These are phyloP conservation scores for Eutrema yunnanense DNA, from an alignment of 345 rosid genomes.

Conservation along the genomic window DNA sequence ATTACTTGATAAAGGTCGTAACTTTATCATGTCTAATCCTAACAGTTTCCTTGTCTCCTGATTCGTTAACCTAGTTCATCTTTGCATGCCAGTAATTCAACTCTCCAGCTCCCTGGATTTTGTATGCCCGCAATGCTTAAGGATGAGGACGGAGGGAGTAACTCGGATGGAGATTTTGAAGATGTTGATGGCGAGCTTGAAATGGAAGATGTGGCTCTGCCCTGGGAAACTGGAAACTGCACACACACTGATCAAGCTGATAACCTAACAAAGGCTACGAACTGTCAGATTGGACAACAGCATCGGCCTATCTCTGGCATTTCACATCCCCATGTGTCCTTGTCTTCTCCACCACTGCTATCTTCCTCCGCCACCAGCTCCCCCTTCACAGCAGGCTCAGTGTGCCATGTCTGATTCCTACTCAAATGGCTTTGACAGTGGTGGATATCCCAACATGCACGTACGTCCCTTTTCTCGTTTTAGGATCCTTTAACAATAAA, in stretches of 20 bases:
- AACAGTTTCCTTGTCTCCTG: neutral
- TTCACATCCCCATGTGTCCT: slow-evolving; percentile 42
- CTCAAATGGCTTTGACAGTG: slow-evolving; percentile 36
- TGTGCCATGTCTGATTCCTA: slow-evolving; percentile 39
- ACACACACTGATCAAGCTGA: slow-evolving; percentile 13
- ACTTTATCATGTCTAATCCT: no score
- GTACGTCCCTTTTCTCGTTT: slow-evolving; percentile 27
- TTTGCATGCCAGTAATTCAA: slow-evolving; percentile 75
- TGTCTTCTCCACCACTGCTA: slow-evolving; percentile 54
- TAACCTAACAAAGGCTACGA: slow-evolving; percentile 30
- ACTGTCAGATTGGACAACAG: slow-evolving; percentile 34
- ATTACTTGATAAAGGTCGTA: no score
- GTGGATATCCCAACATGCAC: slow-evolving; percentile 34
- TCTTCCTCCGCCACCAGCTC: slow-evolving; percentile 41
- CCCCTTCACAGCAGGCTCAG: slow-evolving; percentile 34
- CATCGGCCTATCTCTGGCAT: slow-evolving; percentile 38
- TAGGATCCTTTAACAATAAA: neutral
- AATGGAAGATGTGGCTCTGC: slow-evolving; percentile 98
- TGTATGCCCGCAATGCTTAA: slow-evolving; percentile 86
- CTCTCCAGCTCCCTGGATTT: slow-evolving; percentile 95
- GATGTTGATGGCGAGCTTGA: slow-evolving; percentile 99
- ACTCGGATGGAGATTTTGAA: slow-evolving; percentile 95
- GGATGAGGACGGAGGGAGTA: slow-evolving; percentile 80
- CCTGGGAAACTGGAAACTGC: slow-evolving; percentile 53
- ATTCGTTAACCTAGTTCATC: slow-evolving; percentile 14